phyloP scores from a whole-genome alignment of 345 rosid species.

The Gossypium rotundifolium region DNA sequence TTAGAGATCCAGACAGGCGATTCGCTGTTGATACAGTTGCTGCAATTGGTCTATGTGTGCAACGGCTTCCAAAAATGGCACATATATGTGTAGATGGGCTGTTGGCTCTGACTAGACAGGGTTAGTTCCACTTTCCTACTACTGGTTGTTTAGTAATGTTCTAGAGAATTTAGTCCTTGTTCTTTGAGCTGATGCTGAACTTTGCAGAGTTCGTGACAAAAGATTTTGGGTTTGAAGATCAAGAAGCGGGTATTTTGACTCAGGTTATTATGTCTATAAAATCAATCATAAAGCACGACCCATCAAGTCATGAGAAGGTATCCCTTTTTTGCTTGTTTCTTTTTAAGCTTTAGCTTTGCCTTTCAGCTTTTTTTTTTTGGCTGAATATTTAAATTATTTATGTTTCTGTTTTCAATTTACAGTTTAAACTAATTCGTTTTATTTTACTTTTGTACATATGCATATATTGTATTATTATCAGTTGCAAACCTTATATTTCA shows the following conservation, averaged over 20 bases:
- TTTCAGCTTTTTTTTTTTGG: background rate
- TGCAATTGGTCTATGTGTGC: constrained; percentile 83
- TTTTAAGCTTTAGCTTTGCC: constrained; percentile 13
- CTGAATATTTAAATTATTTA: constrained; percentile 10
- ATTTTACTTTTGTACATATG: too few relatives aligned
- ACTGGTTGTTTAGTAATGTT: constrained; percentile 6
- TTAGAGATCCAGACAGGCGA: constrained; percentile 82
- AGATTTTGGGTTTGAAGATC: constrained; percentile 37
- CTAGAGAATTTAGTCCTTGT: background rate
- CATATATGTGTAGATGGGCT: constrained; percentile 68
- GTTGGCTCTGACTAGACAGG: constrained; percentile 54
- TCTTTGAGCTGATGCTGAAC: constrained; percentile 21
- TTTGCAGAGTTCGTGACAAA: constrained; percentile 54
- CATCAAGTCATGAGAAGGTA: constrained; percentile 79
- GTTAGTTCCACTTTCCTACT: constrained; percentile 34
- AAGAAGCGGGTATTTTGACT: constrained; percentile 65
- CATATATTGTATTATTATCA: too few relatives aligned
- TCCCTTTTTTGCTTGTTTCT: constrained; percentile 14
- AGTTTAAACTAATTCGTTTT: too few relatives aligned
- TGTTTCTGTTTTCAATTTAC: too few relatives aligned
- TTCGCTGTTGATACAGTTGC: constrained; percentile 86
- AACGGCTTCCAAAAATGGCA: constrained; percentile 60
- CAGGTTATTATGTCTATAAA: constrained; percentile 75
- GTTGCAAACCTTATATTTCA: too few relatives aligned
- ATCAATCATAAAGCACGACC: constrained; percentile 70